These are phyloP conservation scores for Chaetomium globosum DNA, from an alignment of 2,329 filamentous ascomycete genomes.

Conservation along the genomic window DNA sequence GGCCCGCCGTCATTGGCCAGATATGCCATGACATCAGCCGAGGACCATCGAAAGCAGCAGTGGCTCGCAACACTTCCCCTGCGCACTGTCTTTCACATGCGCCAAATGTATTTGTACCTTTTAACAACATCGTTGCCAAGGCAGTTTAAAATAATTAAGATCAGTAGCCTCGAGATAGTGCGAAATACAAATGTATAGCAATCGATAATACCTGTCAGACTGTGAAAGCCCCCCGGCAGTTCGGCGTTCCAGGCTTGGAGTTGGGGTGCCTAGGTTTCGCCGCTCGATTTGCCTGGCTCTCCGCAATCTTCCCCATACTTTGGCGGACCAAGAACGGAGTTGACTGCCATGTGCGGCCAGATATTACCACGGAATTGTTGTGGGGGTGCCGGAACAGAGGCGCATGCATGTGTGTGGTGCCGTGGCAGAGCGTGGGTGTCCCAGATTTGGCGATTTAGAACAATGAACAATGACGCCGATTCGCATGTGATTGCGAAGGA, in stretches of 20 bases:
- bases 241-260: not conserved
- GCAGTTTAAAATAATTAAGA: too few species aligned
- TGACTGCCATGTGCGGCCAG: constrained; percentile 19
- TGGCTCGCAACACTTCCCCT: not conserved
- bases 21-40: constrained; percentile 36
- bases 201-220: not conserved
- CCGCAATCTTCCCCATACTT: constrained; percentile 5
- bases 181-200: not conserved
- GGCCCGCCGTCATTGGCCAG: constrained; percentile 24
- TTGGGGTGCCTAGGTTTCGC: not conserved
- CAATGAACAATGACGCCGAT: not conserved
- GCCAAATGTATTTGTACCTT: too few species aligned
- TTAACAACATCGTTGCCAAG: not conserved
- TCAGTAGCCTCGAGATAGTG: too few species aligned
- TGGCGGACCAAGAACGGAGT: constrained; percentile 10
- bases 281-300: not conserved
- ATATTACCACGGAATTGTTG: constrained; percentile 3
- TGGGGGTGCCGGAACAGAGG: not conserved
- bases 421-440: constrained; percentile 17
- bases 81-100: constrained; percentile 30
- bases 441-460: constrained; percentile 5
- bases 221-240: not conserved
- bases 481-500: constrained; percentile 25
- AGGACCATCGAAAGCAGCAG: constrained; percentile 15
- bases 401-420: not conserved